A percentile compares a stretch with the other conserved stretches of the same genome.
Evolutionary conservation across 805 yeast genomes (phyloP).

Genomic region (Zygoascus bituminiphila): DNA sequence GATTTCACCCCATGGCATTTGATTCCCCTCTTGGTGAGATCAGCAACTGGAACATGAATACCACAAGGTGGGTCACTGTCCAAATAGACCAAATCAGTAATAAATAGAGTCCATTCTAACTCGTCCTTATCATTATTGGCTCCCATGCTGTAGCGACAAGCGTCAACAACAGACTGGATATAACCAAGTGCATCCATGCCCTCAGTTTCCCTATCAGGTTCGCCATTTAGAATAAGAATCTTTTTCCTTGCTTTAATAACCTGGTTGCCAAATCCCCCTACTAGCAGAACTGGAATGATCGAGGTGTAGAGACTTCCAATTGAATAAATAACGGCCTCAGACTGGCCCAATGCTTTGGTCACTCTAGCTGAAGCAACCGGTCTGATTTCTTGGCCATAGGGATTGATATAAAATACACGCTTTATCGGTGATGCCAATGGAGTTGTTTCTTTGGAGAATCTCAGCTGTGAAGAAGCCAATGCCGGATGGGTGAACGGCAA

Average conservation of each 20-base stretch:
- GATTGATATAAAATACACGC: conserved; percentile 71
- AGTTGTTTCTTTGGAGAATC: conserved; percentile 42
- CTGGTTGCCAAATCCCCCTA: conserved; percentile 61
- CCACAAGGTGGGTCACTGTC: conserved; percentile 2
- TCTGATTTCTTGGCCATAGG: conserved; percentile 78
- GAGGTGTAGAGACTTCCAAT: conserved; percentile 90
- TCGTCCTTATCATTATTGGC: background rate
- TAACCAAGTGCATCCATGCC: conserved; percentile 57
- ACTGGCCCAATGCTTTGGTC: conserved; percentile 23
- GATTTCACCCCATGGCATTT: background rate
- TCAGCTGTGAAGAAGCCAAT: conserved; percentile 62
- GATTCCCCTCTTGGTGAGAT: background rate
- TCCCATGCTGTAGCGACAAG: conserved; percentile 45
- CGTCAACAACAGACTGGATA: conserved; percentile 45
- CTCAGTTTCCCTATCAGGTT: conserved; percentile 69
- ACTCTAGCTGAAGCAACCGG: conserved; percentile 67
- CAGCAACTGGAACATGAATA: background rate
- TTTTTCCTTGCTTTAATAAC: conserved; percentile 30
- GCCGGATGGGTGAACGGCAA: conserved; percentile 75
- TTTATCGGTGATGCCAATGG: conserved; percentile 71
- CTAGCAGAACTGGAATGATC: conserved; percentile 59
- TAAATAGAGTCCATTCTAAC: conserved; percentile 37
- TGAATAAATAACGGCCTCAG: conserved; percentile 59
- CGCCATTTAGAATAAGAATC: conserved; percentile 64
- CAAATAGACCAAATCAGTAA: conserved; percentile 55